Evolutionary conservation across 1,139 yeast genomes (phyloP).

Genomic region (Yarrowia galli): DNA sequence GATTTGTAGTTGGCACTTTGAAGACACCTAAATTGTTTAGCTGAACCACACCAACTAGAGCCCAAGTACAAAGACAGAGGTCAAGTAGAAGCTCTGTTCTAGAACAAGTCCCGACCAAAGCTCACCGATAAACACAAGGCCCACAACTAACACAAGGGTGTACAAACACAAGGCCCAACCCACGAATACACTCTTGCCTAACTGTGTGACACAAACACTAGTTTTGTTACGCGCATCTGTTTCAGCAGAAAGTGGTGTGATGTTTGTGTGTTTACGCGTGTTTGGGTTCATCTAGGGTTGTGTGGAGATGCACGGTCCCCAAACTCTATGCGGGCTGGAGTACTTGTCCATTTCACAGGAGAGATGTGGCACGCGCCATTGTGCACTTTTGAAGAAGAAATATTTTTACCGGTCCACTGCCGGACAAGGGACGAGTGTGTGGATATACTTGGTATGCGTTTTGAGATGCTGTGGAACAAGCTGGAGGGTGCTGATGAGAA

Average conservation of each 20-base stretch:
- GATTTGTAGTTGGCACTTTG: no score
- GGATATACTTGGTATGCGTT: not conserved
- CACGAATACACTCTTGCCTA: no score
- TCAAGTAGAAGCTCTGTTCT: no score
- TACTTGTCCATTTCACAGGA: not conserved
- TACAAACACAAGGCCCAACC: not conserved
- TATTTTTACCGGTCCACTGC: not conserved
- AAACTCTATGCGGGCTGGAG: slow-evolving; percentile 13
- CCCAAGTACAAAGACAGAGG: no score
- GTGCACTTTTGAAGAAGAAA: not conserved
- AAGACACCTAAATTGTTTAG: no score
- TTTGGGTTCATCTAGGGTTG: not conserved
- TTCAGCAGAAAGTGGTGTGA: slow-evolving; percentile 21
- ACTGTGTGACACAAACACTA: no score
- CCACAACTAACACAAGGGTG: not conserved
- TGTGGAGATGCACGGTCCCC: not conserved
- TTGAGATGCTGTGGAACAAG: no score
- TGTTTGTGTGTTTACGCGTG: not conserved
- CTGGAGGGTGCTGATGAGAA: no score
- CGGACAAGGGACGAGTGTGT: not conserved
- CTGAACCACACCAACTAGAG: no score
- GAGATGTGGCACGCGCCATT: not conserved
- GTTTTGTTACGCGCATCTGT: not conserved
- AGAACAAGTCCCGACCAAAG: not conserved
- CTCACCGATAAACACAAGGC: slow-evolving; percentile 1